These are phyloP conservation scores for Priceomyces haplophilus DNA, from an alignment of 805 yeast genomes.

Conservation along the genomic window DNA sequence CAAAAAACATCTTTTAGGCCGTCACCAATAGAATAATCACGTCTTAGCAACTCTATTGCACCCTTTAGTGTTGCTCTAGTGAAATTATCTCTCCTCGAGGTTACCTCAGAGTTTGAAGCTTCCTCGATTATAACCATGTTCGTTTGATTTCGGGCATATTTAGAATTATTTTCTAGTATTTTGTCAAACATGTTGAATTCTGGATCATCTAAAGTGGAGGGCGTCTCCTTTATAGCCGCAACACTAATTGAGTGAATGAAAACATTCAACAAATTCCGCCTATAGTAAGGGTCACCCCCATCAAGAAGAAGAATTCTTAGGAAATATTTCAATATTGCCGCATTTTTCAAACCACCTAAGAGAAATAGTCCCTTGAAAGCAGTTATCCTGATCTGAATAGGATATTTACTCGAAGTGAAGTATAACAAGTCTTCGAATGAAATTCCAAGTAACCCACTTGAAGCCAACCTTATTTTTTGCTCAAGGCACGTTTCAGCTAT, in stretches of 20 bases:
- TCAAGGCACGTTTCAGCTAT: slow-evolving; percentile 55
- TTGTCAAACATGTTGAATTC: slow-evolving; percentile 48
- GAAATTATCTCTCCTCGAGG: slow-evolving; percentile 57
- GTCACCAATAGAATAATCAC: slow-evolving; percentile 53
- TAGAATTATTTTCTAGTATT: slow-evolving; percentile 18
- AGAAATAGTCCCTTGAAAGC: slow-evolving; percentile 70
- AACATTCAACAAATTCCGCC: slow-evolving; percentile 44
- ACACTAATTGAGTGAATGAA: slow-evolving; percentile 56
- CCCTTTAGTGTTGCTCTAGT: slow-evolving; percentile 66
- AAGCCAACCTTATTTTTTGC: slow-evolving; percentile 58
- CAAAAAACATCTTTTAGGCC: slow-evolving; percentile 64
- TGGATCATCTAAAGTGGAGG: slow-evolving; percentile 59
- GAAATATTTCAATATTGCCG: slow-evolving; percentile 56
- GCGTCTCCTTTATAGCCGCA: slow-evolving; percentile 64
- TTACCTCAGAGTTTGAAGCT: slow-evolving; percentile 40
- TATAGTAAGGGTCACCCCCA: slow-evolving; percentile 46
- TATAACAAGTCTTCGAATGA: slow-evolving; percentile 54
- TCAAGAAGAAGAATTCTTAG: slow-evolving; percentile 58
- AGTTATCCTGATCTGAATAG: slow-evolving; percentile 54
- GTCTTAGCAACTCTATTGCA: slow-evolving; percentile 59
- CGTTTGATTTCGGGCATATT: slow-evolving; percentile 20
- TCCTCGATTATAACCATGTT: slow-evolving; percentile 60
- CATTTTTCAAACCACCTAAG: slow-evolving; percentile 75
- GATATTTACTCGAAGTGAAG: slow-evolving; percentile 46
- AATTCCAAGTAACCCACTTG: slow-evolving; percentile 50